Conservation (phyloP, 305 asterid genomes). For the Striga hermonthica region DNA sequence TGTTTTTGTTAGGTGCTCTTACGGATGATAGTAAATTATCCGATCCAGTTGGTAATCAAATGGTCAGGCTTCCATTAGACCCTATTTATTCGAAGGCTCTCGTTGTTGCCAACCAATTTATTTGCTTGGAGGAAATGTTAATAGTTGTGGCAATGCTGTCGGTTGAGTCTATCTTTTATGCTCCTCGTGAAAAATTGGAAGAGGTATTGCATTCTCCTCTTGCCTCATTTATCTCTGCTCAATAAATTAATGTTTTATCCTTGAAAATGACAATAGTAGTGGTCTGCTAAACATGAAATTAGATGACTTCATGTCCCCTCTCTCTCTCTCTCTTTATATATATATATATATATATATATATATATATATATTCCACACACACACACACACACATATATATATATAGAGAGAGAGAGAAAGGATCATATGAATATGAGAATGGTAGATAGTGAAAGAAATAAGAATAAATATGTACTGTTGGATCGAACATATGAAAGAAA, state of each 20-base stretch:
- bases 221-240: conserved; percentile 6
- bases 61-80: conserved; percentile 92
- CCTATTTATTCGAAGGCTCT: conserved; percentile 91
- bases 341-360: no score
- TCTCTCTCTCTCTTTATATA: no score
- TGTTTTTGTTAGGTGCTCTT: conserved; percentile 87
- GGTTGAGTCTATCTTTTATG: conserved; percentile 86
- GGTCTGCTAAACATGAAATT: conserved; percentile 1
- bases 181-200: conserved; percentile 92
- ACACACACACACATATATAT: no score
- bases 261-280: conserved; percentile 9
- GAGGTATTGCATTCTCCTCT: conserved; percentile 55
- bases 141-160: conserved; percentile 88
- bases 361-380: no score
- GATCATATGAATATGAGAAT: no score
- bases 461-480: no score
- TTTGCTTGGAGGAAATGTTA: conserved; percentile 91
- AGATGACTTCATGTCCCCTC: not conserved
- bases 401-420: no score
- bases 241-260: conserved; percentile 11
- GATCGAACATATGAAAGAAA: no score
- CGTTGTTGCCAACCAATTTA: conserved; percentile 72
- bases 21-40: conserved; percentile 73
- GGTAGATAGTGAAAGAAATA: no score
- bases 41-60: conserved; percentile 81